A percentile compares a stretch with the other conserved stretches of the same genome.
Evolutionary conservation across 2,329 filamentous ascomycete species (phyloP).

Genomic region (Phoma sp.): DNA sequence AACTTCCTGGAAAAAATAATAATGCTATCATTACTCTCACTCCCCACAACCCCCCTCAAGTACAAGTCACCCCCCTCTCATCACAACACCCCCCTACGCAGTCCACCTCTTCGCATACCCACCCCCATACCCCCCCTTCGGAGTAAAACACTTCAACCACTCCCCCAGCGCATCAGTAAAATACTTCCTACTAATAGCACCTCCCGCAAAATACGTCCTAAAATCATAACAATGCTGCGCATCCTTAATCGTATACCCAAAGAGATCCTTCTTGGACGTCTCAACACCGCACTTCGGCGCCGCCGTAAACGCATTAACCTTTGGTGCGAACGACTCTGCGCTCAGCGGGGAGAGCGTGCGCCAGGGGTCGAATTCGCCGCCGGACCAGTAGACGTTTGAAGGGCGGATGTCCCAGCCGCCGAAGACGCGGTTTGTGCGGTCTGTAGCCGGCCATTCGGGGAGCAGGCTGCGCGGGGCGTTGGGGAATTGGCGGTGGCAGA

Average conservation of each 20-base stretch:
- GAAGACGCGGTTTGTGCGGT: slow-evolving; percentile 53
- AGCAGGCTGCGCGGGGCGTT: slow-evolving; percentile 50
- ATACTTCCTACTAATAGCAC: slow-evolving; percentile 43
- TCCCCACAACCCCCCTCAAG: not conserved
- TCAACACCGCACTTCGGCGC: slow-evolving; percentile 55
- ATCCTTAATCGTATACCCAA: slow-evolving; percentile 57
- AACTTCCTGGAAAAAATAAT: too few species aligned
- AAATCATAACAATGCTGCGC: slow-evolving; percentile 61
- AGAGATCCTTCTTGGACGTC: slow-evolving; percentile 50
- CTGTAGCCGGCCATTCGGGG: slow-evolving; percentile 51
- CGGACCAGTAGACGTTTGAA: slow-evolving; percentile 60
- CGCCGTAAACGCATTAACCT: slow-evolving; percentile 48
- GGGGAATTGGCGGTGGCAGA: slow-evolving; percentile 60
- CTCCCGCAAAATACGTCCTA: slow-evolving; percentile 41
- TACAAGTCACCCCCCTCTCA: too few species aligned
- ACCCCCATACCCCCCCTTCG: slow-evolving; percentile 3
- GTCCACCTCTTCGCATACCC: slow-evolving; percentile 9
- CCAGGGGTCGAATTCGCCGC: slow-evolving; percentile 63
- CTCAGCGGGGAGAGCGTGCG: slow-evolving; percentile 56
- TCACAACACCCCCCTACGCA: too few species aligned
- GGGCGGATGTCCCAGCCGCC: slow-evolving; percentile 62
- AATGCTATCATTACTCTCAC: not conserved
- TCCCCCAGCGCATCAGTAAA: slow-evolving; percentile 53
- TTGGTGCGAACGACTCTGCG: slow-evolving; percentile 51
- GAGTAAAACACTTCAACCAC: slow-evolving; percentile 56